phyloP scores from a whole-genome alignment of 2,329 filamentous ascomycete genomes.

The Cercospora citrullina region DNA sequence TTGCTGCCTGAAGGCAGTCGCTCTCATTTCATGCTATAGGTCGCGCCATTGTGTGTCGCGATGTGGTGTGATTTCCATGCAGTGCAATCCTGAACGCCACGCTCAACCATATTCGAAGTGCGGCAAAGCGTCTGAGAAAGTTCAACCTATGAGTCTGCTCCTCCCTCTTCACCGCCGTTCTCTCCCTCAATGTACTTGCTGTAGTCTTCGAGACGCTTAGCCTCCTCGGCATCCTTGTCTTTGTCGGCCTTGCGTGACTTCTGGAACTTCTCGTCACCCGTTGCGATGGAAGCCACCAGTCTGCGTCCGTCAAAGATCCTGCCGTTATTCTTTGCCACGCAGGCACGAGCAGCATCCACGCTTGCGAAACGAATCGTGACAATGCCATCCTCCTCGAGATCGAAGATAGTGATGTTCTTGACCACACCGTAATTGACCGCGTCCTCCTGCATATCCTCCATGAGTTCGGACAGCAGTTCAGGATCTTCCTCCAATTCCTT shows the following conservation, averaged over 20 bases:
- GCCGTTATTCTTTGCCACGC: conserved; percentile 71
- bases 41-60: not conserved
- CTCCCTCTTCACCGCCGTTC: not conserved
- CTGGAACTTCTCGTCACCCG: conserved; percentile 69
- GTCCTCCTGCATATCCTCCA: conserved; percentile 89
- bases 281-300: conserved; percentile 59
- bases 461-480: conserved; percentile 81
- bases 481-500: conserved; percentile 82
- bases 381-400: conserved; percentile 80
- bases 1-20: not conserved
- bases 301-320: conserved; percentile 72
- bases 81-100: not conserved
- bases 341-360: conserved; percentile 68
- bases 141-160: not conserved
- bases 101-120: not conserved
- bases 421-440: conserved; percentile 83
- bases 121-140: not conserved
- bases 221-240: conserved; percentile 27
- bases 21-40: not conserved
- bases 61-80: not conserved
- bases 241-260: conserved; percentile 54
- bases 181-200: conserved; percentile 30
- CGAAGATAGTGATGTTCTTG: conserved; percentile 88
- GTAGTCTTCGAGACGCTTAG: conserved; percentile 30
- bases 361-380: conserved; percentile 81